Evolutionary conservation across 352 stramenopile species (phyloP).

Genomic region (Globisporangium splendens): DNA sequence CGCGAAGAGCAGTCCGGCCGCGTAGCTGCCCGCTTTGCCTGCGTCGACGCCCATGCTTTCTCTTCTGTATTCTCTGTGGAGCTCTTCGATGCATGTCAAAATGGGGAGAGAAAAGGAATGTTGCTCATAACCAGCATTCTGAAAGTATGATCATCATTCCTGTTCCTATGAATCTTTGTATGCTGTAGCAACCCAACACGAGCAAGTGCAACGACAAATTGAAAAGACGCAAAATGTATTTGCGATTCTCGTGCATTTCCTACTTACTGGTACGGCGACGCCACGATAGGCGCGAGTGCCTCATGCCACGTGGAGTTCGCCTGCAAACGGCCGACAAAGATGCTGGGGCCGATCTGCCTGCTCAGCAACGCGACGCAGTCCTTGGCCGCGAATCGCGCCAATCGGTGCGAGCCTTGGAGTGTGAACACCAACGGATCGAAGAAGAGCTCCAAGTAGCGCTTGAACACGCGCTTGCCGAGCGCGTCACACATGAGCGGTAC

Average conservation of each 20-base stretch:
- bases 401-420: conserved; percentile 60
- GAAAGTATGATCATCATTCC: background rate
- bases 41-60: conserved; percentile 22
- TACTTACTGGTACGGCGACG: conserved; percentile 2
- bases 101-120: background rate
- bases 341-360: conserved; percentile 77
- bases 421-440: conserved; percentile 84
- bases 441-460: conserved; percentile 81
- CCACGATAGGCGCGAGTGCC: conserved; percentile 38
- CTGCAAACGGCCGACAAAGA: conserved; percentile 77
- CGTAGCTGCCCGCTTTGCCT: conserved; percentile 44
- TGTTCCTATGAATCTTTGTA: too few relatives aligned
- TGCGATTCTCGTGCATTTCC: background rate
- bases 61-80: background rate
- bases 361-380: conserved; percentile 77
- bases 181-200: too few relatives aligned
- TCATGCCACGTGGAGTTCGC: conserved; percentile 62
- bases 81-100: conserved; percentile 7
- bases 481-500: conserved; percentile 64
- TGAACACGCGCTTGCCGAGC: conserved; percentile 82
- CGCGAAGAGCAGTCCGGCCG: conserved; percentile 41
- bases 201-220: background rate
- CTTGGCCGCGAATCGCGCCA: conserved; percentile 66
- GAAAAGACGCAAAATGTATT: background rate
- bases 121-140: background rate